phyloP scores from a whole-genome alignment of 805 yeast species.

The Myxozyma lipomycoides region DNA sequence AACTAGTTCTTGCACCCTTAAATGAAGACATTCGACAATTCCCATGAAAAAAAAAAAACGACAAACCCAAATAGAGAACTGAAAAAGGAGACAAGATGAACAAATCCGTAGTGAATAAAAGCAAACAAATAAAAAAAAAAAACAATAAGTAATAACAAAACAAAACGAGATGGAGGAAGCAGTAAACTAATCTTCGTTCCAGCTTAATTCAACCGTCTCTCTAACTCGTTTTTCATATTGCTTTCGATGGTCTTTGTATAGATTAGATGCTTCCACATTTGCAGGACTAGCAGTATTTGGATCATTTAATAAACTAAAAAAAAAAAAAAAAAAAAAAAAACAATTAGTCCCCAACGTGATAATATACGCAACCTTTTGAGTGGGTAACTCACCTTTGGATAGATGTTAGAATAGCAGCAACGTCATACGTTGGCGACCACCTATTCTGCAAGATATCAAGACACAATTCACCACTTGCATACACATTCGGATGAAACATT shows the following conservation, averaged over 20 bases:
- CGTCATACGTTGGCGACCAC: conserved; percentile 99
- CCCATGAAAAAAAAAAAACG: neutral
- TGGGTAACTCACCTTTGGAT: conserved; percentile 70
- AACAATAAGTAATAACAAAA: conserved; percentile 1
- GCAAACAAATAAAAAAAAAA: neutral
- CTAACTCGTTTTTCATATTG: conserved; percentile 89
- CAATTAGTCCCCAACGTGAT: too few species aligned
- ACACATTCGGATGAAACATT: conserved; percentile 98
- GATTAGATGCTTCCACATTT: conserved; percentile 93
- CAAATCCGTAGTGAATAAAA: neutral
- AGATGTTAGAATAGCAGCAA: conserved; percentile 88
- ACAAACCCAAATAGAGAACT: neutral
- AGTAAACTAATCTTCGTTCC: conserved; percentile 48
- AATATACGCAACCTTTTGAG: too few species aligned
- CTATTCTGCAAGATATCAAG: conserved; percentile 92
- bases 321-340: too few species aligned
- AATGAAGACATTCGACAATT: neutral
- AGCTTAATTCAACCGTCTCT: conserved; percentile 89
- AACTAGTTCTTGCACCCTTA: neutral
- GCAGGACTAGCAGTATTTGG: conserved; percentile 97
- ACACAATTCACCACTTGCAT: conserved; percentile 92
- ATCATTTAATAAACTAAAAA: conserved; percentile 69
- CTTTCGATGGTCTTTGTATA: conserved; percentile 90
- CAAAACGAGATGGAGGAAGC: conserved; percentile 1
- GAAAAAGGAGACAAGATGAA: neutral